phyloP scores from a whole-genome alignment of 768 basidiomycete genomes.

The Boletus subparvulus region DNA sequence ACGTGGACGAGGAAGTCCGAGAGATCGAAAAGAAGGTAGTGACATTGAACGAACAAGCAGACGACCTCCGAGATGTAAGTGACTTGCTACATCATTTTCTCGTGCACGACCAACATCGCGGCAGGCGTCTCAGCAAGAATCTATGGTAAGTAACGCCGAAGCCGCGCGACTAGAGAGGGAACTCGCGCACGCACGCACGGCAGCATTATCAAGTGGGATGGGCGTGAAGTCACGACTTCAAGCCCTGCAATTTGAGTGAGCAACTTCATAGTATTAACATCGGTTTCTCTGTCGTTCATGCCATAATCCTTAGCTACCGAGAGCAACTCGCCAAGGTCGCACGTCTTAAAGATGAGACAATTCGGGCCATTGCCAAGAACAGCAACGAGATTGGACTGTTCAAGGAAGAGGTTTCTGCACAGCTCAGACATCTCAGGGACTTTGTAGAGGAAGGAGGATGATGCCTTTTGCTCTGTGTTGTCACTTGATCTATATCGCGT shows the following conservation, averaged over 20 bases:
- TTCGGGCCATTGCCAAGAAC: conserved; percentile 79
- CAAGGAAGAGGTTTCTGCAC: conserved; percentile 74
- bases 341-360: conserved; percentile 74
- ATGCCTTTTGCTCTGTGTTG: background rate
- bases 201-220: conserved; percentile 78
- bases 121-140: conserved; percentile 78
- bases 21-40: conserved; percentile 74
- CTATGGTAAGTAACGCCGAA: conserved; percentile 62
- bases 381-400: conserved; percentile 81
- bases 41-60: conserved; percentile 70
- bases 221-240: conserved; percentile 79
- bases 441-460: conserved; percentile 57
- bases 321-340: conserved; percentile 77
- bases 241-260: conserved; percentile 73
- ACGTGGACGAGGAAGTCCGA: conserved; percentile 72
- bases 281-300: conserved; percentile 1
- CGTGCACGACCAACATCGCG: conserved; percentile 1
- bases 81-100: background rate
- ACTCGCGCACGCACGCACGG: conserved; percentile 69
- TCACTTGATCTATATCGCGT: background rate
- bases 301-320: conserved; percentile 53
- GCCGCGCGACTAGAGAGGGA: conserved; percentile 68
- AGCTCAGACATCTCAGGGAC: conserved; percentile 64
- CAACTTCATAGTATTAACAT: conserved; percentile 5
- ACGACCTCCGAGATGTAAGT: conserved; percentile 77